Evolutionary conservation across 352 stramenopile species (phyloP).

Genomic region (Globisporangium emineosum): DNA sequence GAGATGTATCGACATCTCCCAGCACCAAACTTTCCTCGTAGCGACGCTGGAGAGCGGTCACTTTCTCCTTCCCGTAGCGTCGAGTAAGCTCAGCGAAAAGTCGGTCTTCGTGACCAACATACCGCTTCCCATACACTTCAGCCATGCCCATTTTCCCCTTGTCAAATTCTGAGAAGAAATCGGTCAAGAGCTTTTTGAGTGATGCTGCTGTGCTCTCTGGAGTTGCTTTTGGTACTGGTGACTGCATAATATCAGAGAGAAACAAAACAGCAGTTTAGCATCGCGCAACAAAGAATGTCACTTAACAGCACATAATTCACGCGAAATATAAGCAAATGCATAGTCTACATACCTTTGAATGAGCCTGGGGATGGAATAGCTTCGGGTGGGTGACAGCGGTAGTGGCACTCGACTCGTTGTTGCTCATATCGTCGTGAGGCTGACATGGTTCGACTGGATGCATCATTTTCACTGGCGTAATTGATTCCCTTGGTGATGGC

Average conservation of each 20-base stretch:
- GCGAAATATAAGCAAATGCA: background rate
- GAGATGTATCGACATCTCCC: background rate
- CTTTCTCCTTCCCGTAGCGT: slow-evolving; percentile 53
- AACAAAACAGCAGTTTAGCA: background rate
- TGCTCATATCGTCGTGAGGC: background rate
- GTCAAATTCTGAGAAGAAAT: slow-evolving; percentile 68
- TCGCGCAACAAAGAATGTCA: background rate
- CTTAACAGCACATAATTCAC: background rate
- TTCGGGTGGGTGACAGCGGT: background rate
- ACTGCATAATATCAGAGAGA: background rate
- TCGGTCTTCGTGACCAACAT: slow-evolving; percentile 58
- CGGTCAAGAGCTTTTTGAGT: slow-evolving; percentile 51
- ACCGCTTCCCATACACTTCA: slow-evolving; percentile 62
- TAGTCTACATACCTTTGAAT: background rate
- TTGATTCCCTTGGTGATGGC: background rate
- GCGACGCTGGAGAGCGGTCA: slow-evolving; percentile 30
- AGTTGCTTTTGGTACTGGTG: background rate
- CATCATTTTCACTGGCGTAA: background rate
- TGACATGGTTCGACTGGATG: background rate
- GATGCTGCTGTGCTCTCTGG: background rate
- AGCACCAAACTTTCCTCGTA: background rate
- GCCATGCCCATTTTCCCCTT: slow-evolving; percentile 60
- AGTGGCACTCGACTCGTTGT: background rate
- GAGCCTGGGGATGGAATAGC: background rate
- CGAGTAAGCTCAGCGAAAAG: slow-evolving; percentile 65